A percentile compares a stretch with the other conserved stretches of the same genome.
Conservation (phyloP, 345 rosid species). For the Eucalyptus tenuipes region DNA sequence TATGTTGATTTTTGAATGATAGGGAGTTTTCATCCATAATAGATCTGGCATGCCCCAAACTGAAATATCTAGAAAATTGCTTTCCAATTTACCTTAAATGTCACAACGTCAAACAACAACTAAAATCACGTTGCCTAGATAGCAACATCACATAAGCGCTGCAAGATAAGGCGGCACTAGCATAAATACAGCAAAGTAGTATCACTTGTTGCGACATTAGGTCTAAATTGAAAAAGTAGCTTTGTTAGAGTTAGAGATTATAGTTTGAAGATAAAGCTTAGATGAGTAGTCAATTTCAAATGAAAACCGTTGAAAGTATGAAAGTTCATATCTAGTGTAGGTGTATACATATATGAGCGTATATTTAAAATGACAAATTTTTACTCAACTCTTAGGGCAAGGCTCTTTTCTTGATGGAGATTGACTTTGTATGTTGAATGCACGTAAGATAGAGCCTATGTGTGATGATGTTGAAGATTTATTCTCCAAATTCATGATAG, state of each 20-base stretch:
- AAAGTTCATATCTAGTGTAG: background rate
- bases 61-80: no score
- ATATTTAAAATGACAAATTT: background rate
- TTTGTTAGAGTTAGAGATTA: background rate
- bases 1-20: background rate
- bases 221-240: background rate
- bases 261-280: background rate
- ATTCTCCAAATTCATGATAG: background rate
- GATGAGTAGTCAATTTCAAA: background rate
- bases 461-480: background rate
- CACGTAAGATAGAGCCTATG: background rate
- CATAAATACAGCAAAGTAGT: background rate
- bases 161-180: background rate
- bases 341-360: background rate
- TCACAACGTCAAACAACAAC: background rate
- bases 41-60: background rate
- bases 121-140: no score
- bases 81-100: background rate
- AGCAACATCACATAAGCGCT: no score
- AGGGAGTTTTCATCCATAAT: background rate
- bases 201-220: background rate
- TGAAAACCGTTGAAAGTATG: background rate
- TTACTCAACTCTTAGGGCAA: background rate
- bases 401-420: background rate
- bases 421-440: background rate